Base-by-base conservation (phyloP, 2,329 filamentous ascomycete species). In the Leptodontidium sp. region DNA sequence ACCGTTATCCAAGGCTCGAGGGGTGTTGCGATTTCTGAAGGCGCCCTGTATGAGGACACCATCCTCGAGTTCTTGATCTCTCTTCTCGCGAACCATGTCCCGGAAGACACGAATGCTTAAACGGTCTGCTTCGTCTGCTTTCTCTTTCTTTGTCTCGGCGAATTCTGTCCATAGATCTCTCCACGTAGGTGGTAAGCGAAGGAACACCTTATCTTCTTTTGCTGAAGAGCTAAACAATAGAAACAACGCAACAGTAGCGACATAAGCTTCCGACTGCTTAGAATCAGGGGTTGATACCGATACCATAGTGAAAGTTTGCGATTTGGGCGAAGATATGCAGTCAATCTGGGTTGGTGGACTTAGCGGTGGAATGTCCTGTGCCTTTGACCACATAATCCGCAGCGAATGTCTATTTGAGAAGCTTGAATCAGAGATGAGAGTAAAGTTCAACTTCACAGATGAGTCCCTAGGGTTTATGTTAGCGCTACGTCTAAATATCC, bases 91-190 rank as follows among this genome's bases (percentile, higher is more conserved):
- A n/a, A 95, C 86, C 49, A 93, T 81, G n/a, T 84, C 81, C 38
- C 92, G 90, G 64, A 98, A 81, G 21, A 87, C 84, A 68, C 88
- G 90, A 52, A 98, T 83, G 0, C 85, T 85, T 5, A 84, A 81
- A 70, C 93, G 90, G 76, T 98, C 94, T 40, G 84, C 81, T 29
- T 89, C 84, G 77, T 97, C 92, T 4, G 88, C 81, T 64, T 91
- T 85, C 53, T 86, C 87, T 78, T 93, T 95, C 75, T 90, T 92
- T 24, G 85, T 81, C 62, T 90, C 88, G 0, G 89, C 84, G 68
- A 97, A 87, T 77, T 98, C 94, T 11, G 87, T 85, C 90, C 94
- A 98, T 1, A 98, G 82, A 72, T 97, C 92, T 77, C 93, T 90
- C 92, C 93, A 99, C 1, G 88, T 85, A 0, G 90, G 84, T 4